A percentile compares a stretch with the other conserved stretches of the same genome.
Conservation (phyloP, 768 basidiomycete species). For the Phanerochaete carnosa region DNA sequence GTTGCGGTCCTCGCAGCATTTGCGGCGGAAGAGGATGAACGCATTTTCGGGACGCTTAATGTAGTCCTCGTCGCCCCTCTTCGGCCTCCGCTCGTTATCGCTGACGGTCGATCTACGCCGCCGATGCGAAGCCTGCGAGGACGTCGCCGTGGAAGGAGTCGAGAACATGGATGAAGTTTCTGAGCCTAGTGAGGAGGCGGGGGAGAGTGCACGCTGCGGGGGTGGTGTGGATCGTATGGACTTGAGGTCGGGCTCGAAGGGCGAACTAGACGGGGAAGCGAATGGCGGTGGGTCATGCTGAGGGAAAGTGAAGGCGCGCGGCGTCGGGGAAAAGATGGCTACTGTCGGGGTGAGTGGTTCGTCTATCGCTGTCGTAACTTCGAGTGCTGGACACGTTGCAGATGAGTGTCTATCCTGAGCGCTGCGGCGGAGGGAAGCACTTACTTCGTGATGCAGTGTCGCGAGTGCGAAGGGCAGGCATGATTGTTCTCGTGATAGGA, state of each 20-base stretch:
- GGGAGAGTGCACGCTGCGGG: slow-evolving; percentile 37
- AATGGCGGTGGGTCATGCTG: slow-evolving; percentile 36
- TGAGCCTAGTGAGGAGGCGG: slow-evolving; percentile 39
- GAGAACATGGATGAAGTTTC: slow-evolving; percentile 35
- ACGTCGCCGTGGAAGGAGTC: slow-evolving; percentile 22
- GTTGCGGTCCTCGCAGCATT: slow-evolving; percentile 73
- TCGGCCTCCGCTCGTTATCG: slow-evolving; percentile 38
- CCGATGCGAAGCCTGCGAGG: slow-evolving; percentile 30
- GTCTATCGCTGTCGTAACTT: slow-evolving; percentile 62
- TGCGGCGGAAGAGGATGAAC: slow-evolving; percentile 80
- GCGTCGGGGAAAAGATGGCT: slow-evolving; percentile 61
- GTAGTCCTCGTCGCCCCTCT: slow-evolving; percentile 77
- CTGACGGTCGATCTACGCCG: slow-evolving; percentile 32
- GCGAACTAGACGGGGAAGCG: slow-evolving; percentile 63
- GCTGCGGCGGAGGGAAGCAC: slow-evolving; percentile 14
- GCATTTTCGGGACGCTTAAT: slow-evolving; percentile 84
- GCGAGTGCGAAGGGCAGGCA: slow-evolving; percentile 80
- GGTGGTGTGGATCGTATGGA: slow-evolving; percentile 43
- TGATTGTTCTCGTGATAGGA: slow-evolving; percentile 41
- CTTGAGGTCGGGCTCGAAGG: slow-evolving; percentile 69
- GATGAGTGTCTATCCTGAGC: slow-evolving; percentile 14
- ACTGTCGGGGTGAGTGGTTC: slow-evolving; percentile 49
- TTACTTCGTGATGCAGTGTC: slow-evolving; percentile 58
- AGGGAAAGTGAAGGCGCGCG: slow-evolving; percentile 66
- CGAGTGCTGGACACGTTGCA: slow-evolving; percentile 50